A percentile compares a stretch with the other conserved stretches of the same genome.
phyloP scores from a whole-genome alignment of 345 rosid genomes.

The Geranium brycei region DNA sequence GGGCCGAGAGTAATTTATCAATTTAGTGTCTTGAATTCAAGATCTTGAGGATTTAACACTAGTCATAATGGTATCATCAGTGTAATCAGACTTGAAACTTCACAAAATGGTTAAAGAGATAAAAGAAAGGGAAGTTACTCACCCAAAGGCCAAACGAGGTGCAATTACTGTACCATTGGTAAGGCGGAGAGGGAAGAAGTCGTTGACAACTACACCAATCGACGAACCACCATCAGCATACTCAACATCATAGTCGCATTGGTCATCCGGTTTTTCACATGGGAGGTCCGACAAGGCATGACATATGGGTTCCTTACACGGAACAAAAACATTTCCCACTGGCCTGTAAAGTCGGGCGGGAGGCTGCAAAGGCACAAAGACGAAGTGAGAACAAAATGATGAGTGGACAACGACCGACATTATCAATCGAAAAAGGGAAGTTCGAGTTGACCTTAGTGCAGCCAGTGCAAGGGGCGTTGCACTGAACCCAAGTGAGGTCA shows the following conservation, averaged over 20 bases:
- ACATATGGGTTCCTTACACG: slow-evolving; percentile 43
- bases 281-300: slow-evolving; percentile 20
- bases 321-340: slow-evolving; percentile 28
- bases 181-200: slow-evolving; percentile 35
- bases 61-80: neutral
- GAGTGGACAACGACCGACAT: neutral
- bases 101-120: neutral
- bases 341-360: slow-evolving; percentile 52
- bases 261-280: slow-evolving; percentile 48
- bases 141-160: slow-evolving; percentile 66
- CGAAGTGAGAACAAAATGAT: neutral
- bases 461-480: slow-evolving; percentile 81
- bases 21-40: too few relatives aligned
- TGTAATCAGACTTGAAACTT: neutral
- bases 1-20: neutral
- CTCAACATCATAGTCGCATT: slow-evolving; percentile 64
- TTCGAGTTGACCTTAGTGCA: slow-evolving; percentile 56
- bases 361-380: slow-evolving; percentile 32
- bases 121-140: slow-evolving; percentile 8
- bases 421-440: neutral
- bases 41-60: neutral
- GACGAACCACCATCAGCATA: slow-evolving; percentile 75
- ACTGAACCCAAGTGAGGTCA: slow-evolving; percentile 92
- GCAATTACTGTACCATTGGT: slow-evolving; percentile 37
- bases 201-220: slow-evolving; percentile 55